phyloP scores from a whole-genome alignment of 2,329 filamentous ascomycete genomes.

The Hansfordia pulvinata region DNA sequence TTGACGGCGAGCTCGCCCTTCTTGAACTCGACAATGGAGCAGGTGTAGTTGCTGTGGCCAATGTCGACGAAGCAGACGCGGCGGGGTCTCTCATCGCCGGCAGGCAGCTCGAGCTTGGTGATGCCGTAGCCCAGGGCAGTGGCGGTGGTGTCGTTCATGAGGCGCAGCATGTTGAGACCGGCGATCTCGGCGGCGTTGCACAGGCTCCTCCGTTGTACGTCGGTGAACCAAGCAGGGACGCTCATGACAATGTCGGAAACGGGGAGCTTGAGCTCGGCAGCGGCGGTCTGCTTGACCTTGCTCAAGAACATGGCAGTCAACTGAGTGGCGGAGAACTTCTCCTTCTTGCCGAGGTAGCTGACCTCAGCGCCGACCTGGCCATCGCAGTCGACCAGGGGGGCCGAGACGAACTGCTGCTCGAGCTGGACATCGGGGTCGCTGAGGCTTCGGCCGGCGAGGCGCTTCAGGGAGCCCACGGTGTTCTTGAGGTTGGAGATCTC shows the following conservation, averaged over 20 bases:
- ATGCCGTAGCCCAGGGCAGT: slow-evolving; percentile 94
- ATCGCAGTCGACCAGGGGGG: slow-evolving; percentile 75
- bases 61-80: slow-evolving; percentile 89
- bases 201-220: slow-evolving; percentile 77
- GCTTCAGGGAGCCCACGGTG: slow-evolving; percentile 86
- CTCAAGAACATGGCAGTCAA: slow-evolving; percentile 89
- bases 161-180: slow-evolving; percentile 77
- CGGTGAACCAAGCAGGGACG: slow-evolving; percentile 94
- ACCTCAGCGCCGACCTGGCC: slow-evolving; percentile 94
- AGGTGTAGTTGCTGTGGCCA: slow-evolving; percentile 92
- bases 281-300: slow-evolving; percentile 83
- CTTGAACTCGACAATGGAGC: slow-evolving; percentile 87
- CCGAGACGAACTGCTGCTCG: slow-evolving; percentile 84
- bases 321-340: slow-evolving; percentile 89
- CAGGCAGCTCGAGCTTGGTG: slow-evolving; percentile 83
- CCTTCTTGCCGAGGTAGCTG: slow-evolving; percentile 84
- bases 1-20: slow-evolving; percentile 95
- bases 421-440: slow-evolving; percentile 85
- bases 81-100: slow-evolving; percentile 79
- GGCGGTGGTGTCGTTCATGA: slow-evolving; percentile 97
- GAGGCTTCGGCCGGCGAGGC: slow-evolving; percentile 75
- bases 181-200: slow-evolving; percentile 89
- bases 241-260: slow-evolving; percentile 91
- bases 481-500: slow-evolving; percentile 99
- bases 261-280: slow-evolving; percentile 76